Base-by-base conservation (phyloP, 1,284 basidiomycete species). In the Stygiomarasmius scandens region DNA sequence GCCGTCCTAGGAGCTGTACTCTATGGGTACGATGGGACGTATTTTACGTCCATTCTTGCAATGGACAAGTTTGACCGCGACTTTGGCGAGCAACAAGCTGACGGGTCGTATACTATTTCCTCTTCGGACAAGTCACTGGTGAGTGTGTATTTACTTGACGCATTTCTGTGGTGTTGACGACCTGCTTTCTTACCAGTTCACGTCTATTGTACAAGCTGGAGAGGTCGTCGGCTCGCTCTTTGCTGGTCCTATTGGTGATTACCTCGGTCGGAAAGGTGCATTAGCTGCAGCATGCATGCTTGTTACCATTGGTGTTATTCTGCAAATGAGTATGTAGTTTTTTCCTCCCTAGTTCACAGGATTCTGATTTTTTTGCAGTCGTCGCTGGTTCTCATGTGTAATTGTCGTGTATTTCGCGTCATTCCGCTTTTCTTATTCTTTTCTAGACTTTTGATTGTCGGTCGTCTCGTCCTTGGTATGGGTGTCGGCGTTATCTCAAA, bases 151-250 rank as follows among this genome's bases (percentile, higher is more conserved):
- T 34, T 24, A 3, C 10, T 56, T 11, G 11, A 19, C 12, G 19
- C 2, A 5, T 48, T 19, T 12, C 19, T 50, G 46, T 49, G 23
- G 32, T 49, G 23, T 9, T n/a, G 16, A 51, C 38, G 29, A 5
- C 4, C 11, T 3, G 9, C 3, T 25, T 6, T n/a, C 19, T 24
- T 38, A n/a, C n/a, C n/a, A 56, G 54, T 50, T 47, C 29, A 52
- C 60, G 12, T 61, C 60, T 5, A 61, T 61, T 36, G 60, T 61
- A 14, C 60, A 61, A 52, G 60, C 56, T 25, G 60, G 60, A 19
- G 60, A 61, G 22, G 58, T 61, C 36, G 51, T 61, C 12, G 60
- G 60, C 22, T 51, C 60, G 16, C 45, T 61, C 2, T 27, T 23
- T 34, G 60, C 60, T 36, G 58, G 58, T 2, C 46, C 56, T 24